These are phyloP conservation scores for Alternaria ventricosa DNA, from an alignment of 2,329 filamentous ascomycete genomes.

Conservation along the genomic window DNA sequence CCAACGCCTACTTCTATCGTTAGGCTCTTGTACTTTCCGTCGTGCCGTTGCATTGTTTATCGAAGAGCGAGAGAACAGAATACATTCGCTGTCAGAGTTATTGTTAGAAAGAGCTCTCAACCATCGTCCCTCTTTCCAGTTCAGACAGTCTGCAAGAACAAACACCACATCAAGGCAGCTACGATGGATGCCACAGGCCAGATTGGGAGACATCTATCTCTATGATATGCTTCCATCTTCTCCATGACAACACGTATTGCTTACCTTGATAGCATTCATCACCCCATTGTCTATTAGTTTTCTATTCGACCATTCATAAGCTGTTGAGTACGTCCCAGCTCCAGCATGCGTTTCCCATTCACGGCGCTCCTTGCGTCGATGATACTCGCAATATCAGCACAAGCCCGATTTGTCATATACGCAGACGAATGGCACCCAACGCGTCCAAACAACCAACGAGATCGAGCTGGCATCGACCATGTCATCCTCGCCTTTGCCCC, in stretches of 20 bases:
- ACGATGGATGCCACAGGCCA: not conserved
- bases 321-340: not conserved
- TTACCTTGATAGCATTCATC: not conserved
- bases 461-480: conserved; percentile 46
- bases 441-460: conserved; percentile 30
- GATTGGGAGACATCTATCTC: not conserved
- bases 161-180: not conserved
- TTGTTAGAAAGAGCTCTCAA: not conserved
- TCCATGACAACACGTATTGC: not conserved
- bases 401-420: conserved; percentile 42
- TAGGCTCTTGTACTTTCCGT: not conserved
- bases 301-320: not conserved
- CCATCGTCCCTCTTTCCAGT: not conserved
- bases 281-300: not conserved
- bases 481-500: conserved; percentile 45
- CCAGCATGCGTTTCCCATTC: conserved; percentile 31
- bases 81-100: not conserved
- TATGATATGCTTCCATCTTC: not conserved
- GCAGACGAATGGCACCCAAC: conserved; percentile 45
- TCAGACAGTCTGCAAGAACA: not conserved
- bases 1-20: not conserved
- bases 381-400: conserved; percentile 20
- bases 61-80: not conserved
- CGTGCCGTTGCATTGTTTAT: not conserved
- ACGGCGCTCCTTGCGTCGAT: conserved; percentile 19